Percentiles rank a stretch among this genome's conserved stretches.
These are phyloP conservation scores for Diaporthe batatas DNA, from an alignment of 2,329 filamentous ascomycete genomes.

Conservation along the genomic window DNA sequence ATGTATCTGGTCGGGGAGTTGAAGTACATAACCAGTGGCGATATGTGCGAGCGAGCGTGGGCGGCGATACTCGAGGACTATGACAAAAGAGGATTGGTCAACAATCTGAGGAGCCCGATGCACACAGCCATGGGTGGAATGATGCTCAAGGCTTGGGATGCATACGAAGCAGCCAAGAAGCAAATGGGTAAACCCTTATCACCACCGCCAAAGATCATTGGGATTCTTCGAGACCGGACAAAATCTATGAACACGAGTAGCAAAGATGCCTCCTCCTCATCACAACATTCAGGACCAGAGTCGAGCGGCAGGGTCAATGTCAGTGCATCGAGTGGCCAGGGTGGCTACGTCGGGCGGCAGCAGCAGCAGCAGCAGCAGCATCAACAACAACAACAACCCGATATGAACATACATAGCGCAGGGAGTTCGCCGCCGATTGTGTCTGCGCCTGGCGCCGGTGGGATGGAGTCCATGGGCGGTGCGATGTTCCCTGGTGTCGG, in stretches of 20 bases:
- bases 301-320: slow-evolving; percentile 39
- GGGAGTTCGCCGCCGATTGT: slow-evolving; percentile 39
- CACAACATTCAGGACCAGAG: slow-evolving; percentile 43
- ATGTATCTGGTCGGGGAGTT: slow-evolving; percentile 71
- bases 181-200: slow-evolving; percentile 58
- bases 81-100: slow-evolving; percentile 63
- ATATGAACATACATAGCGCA: slow-evolving; percentile 40
- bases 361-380: not conserved
- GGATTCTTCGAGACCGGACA: slow-evolving; percentile 59
- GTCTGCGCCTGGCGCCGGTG: slow-evolving; percentile 31
- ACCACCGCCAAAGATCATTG: slow-evolving; percentile 62
- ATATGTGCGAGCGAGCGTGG: slow-evolving; percentile 71
- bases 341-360: slow-evolving; percentile 30
- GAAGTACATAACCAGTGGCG: slow-evolving; percentile 64
- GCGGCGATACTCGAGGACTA: slow-evolving; percentile 68
- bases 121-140: slow-evolving; percentile 69
- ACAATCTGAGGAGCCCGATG: slow-evolving; percentile 66
- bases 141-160: slow-evolving; percentile 74
- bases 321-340: slow-evolving; percentile 16
- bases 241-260: slow-evolving; percentile 44
- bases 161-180: slow-evolving; percentile 62
- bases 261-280: slow-evolving; percentile 25
- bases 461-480: slow-evolving; percentile 41
- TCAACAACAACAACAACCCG: slow-evolving; percentile 25
- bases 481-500: slow-evolving; percentile 39